Evolutionary conservation across 192 early-diverging fungal genomes (phyloP).

Genomic region (Coemansia sp.): DNA sequence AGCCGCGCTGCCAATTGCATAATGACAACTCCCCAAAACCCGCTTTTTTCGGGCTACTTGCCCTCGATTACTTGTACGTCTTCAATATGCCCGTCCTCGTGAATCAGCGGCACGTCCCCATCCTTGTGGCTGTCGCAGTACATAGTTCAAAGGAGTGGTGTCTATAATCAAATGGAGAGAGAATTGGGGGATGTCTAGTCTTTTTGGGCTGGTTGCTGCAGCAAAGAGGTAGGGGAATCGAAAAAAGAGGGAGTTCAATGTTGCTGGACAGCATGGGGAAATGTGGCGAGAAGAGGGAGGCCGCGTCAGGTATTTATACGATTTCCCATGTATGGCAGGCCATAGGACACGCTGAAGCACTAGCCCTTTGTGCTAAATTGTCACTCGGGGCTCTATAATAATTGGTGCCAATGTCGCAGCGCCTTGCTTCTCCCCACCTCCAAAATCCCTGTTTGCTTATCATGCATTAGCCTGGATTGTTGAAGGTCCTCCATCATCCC

Average conservation of each 20-base stretch:
- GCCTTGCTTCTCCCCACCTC: background rate
- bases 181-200: background rate
- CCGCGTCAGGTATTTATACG: background rate
- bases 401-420: constrained; percentile 1
- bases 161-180: background rate
- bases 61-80: constrained; percentile 3
- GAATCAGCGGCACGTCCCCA: constrained; percentile 3
- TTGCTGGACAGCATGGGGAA: background rate
- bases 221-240: background rate
- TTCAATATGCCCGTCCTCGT: constrained; percentile 5
- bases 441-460: background rate
- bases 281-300: background rate
- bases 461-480: background rate
- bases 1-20: constrained; percentile 7
- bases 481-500: background rate
- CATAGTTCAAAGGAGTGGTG: background rate
- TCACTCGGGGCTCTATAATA: background rate
- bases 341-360: background rate
- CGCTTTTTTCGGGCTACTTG: background rate
- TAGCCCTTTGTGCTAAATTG: background rate
- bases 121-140: background rate
- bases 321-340: background rate
- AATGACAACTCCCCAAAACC: background rate
- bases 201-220: background rate
- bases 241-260: background rate